Conservation (phyloP, 2,329 filamentous ascomycete species). For the Exophiala xenobiotica region DNA sequence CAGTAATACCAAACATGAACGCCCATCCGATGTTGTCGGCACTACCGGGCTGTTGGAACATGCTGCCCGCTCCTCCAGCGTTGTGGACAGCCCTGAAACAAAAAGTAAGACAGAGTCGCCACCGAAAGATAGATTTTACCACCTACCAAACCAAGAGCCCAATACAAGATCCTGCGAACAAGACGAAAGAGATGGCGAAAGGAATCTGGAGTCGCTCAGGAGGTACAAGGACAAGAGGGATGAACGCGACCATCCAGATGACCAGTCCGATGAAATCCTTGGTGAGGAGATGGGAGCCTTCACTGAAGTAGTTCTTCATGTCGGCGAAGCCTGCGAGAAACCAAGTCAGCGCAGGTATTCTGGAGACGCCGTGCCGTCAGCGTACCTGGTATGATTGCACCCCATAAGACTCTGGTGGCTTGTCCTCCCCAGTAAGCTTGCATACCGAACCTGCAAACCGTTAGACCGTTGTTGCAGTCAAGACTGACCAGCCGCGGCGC, state of each 20-base stretch:
- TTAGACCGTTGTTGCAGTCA: background rate
- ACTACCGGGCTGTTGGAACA: conserved; percentile 25
- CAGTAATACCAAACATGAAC: conserved; percentile 32
- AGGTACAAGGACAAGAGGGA: conserved; percentile 27
- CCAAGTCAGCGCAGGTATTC: too few species aligned
- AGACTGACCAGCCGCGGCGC: background rate
- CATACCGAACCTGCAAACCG: conserved; percentile 13
- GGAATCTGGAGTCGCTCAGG: conserved; percentile 31
- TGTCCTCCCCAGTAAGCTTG: conserved; percentile 31
- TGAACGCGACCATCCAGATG: conserved; percentile 31
- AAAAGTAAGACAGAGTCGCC: too few species aligned
- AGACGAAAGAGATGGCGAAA: conserved; percentile 30
- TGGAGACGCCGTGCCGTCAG: too few species aligned
- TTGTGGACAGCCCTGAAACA: conserved; percentile 23
- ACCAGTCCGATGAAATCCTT: conserved; percentile 33
- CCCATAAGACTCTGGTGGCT: conserved; percentile 28
- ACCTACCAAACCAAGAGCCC: conserved; percentile 27
- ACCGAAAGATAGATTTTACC: too few species aligned
- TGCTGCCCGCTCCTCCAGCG: conserved; percentile 26
- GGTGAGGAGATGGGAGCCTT: conserved; percentile 29
- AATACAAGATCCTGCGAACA: conserved; percentile 28
- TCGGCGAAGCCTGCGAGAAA: conserved; percentile 23
- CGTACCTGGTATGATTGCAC: conserved; percentile 23
- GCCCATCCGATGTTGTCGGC: conserved; percentile 27
- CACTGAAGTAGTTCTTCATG: conserved; percentile 31